Conservation (phyloP, 345 rosid genomes). For the Rhodamnia argentea region DNA sequence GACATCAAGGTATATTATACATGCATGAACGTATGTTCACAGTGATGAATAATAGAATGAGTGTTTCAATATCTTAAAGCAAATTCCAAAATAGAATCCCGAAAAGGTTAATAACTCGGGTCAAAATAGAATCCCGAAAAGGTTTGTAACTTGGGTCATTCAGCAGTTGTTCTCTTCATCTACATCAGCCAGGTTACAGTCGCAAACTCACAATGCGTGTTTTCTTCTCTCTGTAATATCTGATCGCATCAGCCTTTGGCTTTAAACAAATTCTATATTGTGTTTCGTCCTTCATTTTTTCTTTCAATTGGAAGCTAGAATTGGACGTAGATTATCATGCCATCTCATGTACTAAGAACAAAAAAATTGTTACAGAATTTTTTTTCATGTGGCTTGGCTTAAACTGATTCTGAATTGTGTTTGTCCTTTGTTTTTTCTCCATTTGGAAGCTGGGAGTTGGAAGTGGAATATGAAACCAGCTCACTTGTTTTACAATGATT, state of each 20-base stretch:
- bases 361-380: not conserved
- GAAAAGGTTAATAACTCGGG: not conserved
- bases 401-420: not conserved
- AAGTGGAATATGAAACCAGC: not conserved
- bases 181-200: not conserved
- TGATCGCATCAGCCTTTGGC: not conserved
- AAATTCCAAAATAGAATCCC: not conserved
- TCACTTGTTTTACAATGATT: not conserved
- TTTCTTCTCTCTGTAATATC: not conserved
- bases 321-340: not conserved
- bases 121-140: not conserved
- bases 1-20: conserved; percentile 49
- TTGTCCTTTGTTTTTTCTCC: not conserved
- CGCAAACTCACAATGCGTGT: not conserved
- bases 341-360: not conserved
- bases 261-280: not conserved
- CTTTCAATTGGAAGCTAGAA: not conserved
- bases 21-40: not conserved
- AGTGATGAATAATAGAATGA: not conserved
- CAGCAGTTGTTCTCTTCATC: not conserved
- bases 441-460: not conserved
- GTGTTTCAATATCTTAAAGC: not conserved
- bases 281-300: not conserved
- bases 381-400: not conserved
- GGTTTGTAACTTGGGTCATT: not conserved